Percentiles rank a stretch among this genome's conserved stretches.
Conservation (phyloP, 805 yeast genomes). For the Kodamaea leandrae region DNA sequence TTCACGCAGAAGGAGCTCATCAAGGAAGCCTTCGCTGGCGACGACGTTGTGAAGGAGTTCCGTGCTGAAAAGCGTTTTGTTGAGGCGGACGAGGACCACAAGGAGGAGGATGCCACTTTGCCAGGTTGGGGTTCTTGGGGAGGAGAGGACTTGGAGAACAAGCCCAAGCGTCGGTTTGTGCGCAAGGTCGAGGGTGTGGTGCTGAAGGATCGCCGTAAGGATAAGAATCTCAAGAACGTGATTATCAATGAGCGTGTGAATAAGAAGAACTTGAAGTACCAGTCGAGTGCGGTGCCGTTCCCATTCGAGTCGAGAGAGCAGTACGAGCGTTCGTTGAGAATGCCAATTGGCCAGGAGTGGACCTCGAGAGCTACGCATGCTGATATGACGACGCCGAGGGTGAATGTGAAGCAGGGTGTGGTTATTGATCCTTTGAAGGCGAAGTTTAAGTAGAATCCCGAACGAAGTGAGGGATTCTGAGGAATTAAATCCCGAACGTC, state of each 20-base stretch:
- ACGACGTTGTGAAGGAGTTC: constrained; percentile 84
- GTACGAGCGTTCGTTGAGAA: constrained; percentile 87
- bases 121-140: constrained; percentile 99
- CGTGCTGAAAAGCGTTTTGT: constrained; percentile 69
- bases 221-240: constrained; percentile 72
- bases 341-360: constrained; percentile 99
- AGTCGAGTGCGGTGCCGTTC: constrained; percentile 87
- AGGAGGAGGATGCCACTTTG: constrained; percentile 77
- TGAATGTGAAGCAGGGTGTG: constrained; percentile 80
- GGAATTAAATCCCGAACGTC: background rate
- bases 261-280: constrained; percentile 82
- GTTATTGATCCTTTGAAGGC: constrained; percentile 90
- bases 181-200: constrained; percentile 77
- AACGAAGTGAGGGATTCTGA: background rate
- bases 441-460: constrained; percentile 54
- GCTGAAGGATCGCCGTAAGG: constrained; percentile 68
- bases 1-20: constrained; percentile 81
- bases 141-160: constrained; percentile 48
- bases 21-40: constrained; percentile 95
- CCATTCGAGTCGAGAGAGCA: constrained; percentile 93
- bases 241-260: constrained; percentile 85
- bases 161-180: constrained; percentile 60
- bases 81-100: constrained; percentile 76
- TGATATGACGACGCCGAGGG: constrained; percentile 82
- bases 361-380: constrained; percentile 84